Conservation (phyloP, 495 filamentous ascomycete genomes). For the Penicillium argentinense region DNA sequence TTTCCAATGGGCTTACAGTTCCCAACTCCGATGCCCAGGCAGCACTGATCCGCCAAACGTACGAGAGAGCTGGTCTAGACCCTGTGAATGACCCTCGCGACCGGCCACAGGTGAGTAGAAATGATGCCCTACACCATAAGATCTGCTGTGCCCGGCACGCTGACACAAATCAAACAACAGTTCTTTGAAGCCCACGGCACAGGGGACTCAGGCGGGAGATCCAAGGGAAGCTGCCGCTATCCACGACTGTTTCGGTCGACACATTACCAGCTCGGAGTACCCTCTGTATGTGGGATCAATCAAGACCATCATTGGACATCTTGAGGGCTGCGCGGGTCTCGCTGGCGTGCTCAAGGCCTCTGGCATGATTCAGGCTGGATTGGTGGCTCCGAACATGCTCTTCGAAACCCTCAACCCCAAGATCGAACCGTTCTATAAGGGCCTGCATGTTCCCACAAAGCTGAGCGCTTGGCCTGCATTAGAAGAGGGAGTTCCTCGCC, state of each 20-base stretch:
- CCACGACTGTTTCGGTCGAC: conserved; percentile 39
- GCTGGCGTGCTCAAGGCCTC: conserved; percentile 57
- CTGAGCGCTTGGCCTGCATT: conserved; percentile 19
- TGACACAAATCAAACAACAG: conserved; percentile 10
- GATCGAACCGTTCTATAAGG: conserved; percentile 37
- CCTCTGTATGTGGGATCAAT: conserved; percentile 45
- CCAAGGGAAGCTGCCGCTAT: conserved; percentile 60
- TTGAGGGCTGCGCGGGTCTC: conserved; percentile 53
- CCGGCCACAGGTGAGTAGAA: too few species aligned
- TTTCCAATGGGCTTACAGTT: conserved; percentile 35
- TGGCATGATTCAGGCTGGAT: conserved; percentile 42
- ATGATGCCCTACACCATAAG: too few species aligned
- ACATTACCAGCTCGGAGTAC: conserved; percentile 1
- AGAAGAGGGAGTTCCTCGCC: conserved; percentile 36
- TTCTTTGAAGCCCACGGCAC: conserved; percentile 41
- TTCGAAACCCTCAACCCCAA: conserved; percentile 48
- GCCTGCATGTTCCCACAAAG: conserved; percentile 44
- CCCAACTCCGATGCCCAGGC: conserved; percentile 34
- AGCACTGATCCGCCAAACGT: conserved; percentile 32
- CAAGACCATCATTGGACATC: conserved; percentile 53
- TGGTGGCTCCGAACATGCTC: conserved; percentile 55
- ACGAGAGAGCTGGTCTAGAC: conserved; percentile 36
- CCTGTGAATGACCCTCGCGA: conserved; percentile 13
- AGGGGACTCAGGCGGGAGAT: conserved; percentile 48
- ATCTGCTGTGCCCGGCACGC: too few species aligned